Base-by-base conservation (phyloP, 148 eudicot species). In the Arctostaphylos glauca region DNA sequence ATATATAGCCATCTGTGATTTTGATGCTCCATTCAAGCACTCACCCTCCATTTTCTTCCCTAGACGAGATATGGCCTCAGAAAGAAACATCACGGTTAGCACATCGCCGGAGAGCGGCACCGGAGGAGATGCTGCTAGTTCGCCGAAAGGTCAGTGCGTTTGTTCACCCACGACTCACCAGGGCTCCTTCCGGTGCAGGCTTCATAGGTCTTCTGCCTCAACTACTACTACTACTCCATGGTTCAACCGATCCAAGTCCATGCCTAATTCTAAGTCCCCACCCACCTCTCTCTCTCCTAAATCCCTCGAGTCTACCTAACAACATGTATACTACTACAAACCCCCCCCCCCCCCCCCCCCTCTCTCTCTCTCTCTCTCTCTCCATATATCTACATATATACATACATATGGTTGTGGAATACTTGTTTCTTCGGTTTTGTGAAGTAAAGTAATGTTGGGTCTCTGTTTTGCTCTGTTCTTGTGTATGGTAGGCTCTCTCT, bases 101-200 rank as follows among this genome's bases (percentile, higher is more conserved):
- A 81, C 83, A 70, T 81, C 83, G 38, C 83, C 83, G 16, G 74
- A 81, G 77, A 13, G n/a, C 64, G 66, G 50, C 53, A 25, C 54
- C 74, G 81, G 86, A 56, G 80, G 59, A 66, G 71, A 66, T 25
- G 71, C 71, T 1, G 74, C 9, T 50, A 83, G 41, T 21, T 82
- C 89, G 3, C 85, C 88, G 4, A 87, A 81, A 77, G 92, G 90
- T 18, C 92, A 89, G 46, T 93, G 96, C 83, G 81, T 93, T 75
- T 93, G 94, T 78, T 93, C 96, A 9, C 96, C 96, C 4, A 93
- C 96, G 16, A 93, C 91, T 5, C 96, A 93, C 77, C 88, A 85
- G n/a, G 96, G 96, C 0, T 93, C 96, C 2, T 93, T 93, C 86
- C 85, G 96, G 82, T 93, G 96, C 83, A 86, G 90, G 70, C 88